Conservation (phyloP, 2,329 filamentous ascomycete genomes). For the Diaporthe vaccinii region DNA sequence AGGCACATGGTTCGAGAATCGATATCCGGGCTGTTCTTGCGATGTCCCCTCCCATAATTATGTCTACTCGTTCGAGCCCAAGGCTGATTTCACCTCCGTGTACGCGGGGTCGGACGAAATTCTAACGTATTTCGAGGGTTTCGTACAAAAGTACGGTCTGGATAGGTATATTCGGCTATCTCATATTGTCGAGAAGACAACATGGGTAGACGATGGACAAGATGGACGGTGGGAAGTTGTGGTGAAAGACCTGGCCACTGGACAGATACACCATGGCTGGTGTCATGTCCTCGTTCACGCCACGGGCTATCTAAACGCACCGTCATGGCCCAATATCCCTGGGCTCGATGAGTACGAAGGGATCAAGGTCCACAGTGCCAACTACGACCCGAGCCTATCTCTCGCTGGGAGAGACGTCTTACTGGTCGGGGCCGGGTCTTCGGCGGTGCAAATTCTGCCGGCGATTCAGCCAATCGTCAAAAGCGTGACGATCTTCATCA, state of each 20-base stretch:
- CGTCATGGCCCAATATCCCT: not conserved
- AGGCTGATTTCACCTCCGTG: conserved; percentile 12
- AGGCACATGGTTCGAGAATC: not conserved
- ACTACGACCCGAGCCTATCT: not conserved
- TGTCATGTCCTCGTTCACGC: not conserved
- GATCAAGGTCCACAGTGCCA: not conserved
- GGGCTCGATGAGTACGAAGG: not conserved
- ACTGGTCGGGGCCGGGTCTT: not conserved
- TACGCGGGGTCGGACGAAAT: conserved; percentile 17
- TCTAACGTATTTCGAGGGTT: not conserved
- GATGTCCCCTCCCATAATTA: conserved; percentile 20
- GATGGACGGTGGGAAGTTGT: not conserved
- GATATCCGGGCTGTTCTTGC: conserved; percentile 5
- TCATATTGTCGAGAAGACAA: not conserved
- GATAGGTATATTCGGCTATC: not conserved
- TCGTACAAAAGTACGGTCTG: not conserved
- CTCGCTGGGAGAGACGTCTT: not conserved
- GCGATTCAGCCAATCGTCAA: not conserved
- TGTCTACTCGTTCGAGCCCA: conserved; percentile 27
- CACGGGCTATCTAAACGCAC: not conserved
- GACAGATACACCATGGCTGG: not conserved
- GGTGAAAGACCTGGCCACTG: not conserved
- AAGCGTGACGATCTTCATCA: not conserved
- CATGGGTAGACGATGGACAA: not conserved
- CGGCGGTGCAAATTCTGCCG: not conserved